Base-by-base conservation (phyloP, 2,329 filamentous ascomycete species). In the Nigrospora oryzae region DNA sequence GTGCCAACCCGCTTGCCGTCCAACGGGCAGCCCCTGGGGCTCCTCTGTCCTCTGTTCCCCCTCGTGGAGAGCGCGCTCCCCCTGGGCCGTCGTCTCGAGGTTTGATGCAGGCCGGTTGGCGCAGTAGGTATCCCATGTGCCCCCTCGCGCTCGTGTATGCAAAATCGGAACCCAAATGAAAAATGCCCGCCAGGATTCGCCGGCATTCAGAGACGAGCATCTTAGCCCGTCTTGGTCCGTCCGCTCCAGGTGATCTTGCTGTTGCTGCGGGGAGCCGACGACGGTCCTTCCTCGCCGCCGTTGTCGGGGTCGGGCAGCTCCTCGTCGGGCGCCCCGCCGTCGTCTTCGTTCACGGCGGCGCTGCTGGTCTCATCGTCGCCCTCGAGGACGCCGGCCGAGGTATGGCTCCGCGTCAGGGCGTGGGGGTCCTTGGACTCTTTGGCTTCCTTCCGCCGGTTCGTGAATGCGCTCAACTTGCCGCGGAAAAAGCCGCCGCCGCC, bases 391-490 rank as follows among this genome's bases (percentile, higher is more conserved):
- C 23, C 23, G 23, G 23, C 23, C 23, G 23, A 7, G 16, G 16
- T 41, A 11, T 33, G 39, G 4, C 23, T 28, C 23, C 39, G 39
- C 2, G 39, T 34, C 6, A 19, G 28, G 28, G 37, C 5, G 11
- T 6, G 11, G 30, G 40, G 14, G 6, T 31, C 33, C 8, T 19
- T 35, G 32, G 40, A 31, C 11, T 42, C 33, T 23, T 33, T 17
- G 19, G 33, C n/a, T 6, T 60, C 53, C 38, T 53, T 58, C 16
- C 52, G 51, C 17, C 57, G 57, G 40, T 46, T 54, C 12, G 57
- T 51, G 28, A 47, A 42, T 11, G 62, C 63, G 40, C 51, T 65
- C 11, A 65, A 36, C 49, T 62, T 68, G 23, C 66, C 65, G 30
- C 58, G 57, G 6, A 69, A 48, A 44, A 64, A 66, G 3, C 61